A percentile compares a stretch with the other conserved stretches of the same genome.
phyloP scores from a whole-genome alignment of 305 asterid species.

The Ajuga reptans region DNA sequence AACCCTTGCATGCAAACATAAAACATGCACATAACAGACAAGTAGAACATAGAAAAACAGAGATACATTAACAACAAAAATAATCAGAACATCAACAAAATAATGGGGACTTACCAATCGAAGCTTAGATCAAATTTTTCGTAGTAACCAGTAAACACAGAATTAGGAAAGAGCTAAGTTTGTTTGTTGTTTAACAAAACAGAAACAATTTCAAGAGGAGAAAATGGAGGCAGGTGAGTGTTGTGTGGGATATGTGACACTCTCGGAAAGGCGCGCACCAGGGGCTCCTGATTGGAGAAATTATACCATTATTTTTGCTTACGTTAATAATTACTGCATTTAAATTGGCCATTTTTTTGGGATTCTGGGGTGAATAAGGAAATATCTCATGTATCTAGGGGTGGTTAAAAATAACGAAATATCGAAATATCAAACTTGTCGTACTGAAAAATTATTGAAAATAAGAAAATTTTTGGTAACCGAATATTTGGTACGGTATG shows the following conservation, averaged over 20 bases:
- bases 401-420: too few relatives aligned
- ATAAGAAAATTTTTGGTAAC: too few relatives aligned
- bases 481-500: too few relatives aligned
- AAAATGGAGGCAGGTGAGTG: background rate
- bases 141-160: background rate
- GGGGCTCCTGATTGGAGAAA: too few relatives aligned
- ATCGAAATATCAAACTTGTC: too few relatives aligned
- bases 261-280: constrained; percentile 5
- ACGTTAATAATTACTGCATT: too few relatives aligned
- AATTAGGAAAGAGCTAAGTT: background rate
- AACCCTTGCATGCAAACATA: constrained; percentile 22
- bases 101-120: background rate
- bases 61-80: background rate
- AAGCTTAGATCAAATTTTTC: background rate
- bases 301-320: too few relatives aligned
- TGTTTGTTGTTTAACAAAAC: background rate
- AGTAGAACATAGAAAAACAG: background rate
- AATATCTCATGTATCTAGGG: too few relatives aligned
- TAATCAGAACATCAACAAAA: background rate
- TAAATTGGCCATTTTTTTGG: too few relatives aligned
- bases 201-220: background rate
- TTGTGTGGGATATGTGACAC: background rate
- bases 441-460: too few relatives aligned
- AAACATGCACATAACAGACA: background rate
- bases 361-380: too few relatives aligned